Base-by-base conservation (phyloP, 345 rosid species). In the Conringia planisiliqua region DNA sequence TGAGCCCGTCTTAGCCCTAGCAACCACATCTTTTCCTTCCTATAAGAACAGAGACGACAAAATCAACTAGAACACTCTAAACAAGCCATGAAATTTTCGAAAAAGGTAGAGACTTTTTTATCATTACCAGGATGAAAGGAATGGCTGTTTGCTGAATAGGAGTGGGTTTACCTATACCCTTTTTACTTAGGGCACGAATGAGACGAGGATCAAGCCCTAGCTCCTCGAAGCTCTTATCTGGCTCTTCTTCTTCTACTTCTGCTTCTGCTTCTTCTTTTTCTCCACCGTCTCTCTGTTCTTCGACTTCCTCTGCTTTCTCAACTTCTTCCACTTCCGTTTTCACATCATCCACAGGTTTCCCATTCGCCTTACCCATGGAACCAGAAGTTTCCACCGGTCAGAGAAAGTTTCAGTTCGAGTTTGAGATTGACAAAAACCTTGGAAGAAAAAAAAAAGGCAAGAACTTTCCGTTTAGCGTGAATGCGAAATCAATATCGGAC, bases 11-110 rank as follows among this genome's bases (percentile, higher is more conserved):
- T 92, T 91, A 1, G 97, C 98, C 63, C 84, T 81, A 17, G 96
- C 98, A 68, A 91, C 91, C 62, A 91, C 95, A 71, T 94, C 98
- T 69, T 94, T 91, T 4, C 97, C 98, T 83, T 86, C 89, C 97
- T 90, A 67, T 9, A 3, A 50, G 3, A 35, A 51, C 30, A 52
- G 4, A 52, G 12, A n/a, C 38, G 33, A 47, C 1, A 17, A 48
- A 13, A 65, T 6, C 68, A 54, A 35, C 22, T 58, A 27, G 3
- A n/a, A 32, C 3, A 30, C 40, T 4, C 4, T 30, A 46, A 40
- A 22, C 18, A 56, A 43, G 42, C 44, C 4, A 51, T 5, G 39
- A 3, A 10, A 5, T 17, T 58, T 32, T 3, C 13, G 6, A 13
- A 11, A n/a, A 70, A 44, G n/a, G 36, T 6, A 2, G 44, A 78